Percentiles rank a stretch among this genome's conserved stretches.
Conservation (phyloP, 2,329 filamentous ascomycete genomes). For the Exophiala oligosperma region DNA sequence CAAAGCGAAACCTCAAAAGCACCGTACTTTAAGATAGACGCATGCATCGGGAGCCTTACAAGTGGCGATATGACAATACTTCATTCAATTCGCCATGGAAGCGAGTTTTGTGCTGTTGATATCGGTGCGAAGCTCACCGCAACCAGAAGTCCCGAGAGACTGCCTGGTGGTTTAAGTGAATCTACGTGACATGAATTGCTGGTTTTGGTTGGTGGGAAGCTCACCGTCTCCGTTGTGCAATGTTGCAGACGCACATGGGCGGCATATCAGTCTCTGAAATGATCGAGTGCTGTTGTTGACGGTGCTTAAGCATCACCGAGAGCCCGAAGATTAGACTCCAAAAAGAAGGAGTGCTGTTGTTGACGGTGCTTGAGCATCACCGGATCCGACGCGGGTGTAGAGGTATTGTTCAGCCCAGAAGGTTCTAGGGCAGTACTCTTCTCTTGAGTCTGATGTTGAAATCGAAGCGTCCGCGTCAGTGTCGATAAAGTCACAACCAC, state of each 20-base stretch:
- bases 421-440: neutral
- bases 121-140: conserved; percentile 21
- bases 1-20: neutral
- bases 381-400: neutral
- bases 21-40: no score
- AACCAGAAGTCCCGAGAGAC: neutral
- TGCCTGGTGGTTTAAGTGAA: conserved; percentile 7
- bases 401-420: neutral
- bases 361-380: conserved; percentile 24
- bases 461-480: neutral
- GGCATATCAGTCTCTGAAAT: conserved; percentile 2
- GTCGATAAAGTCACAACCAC: neutral
- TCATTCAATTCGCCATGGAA: conserved; percentile 10
- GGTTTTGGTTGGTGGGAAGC: conserved; percentile 27
- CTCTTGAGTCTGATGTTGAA: conserved; percentile 7
- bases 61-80: no score
- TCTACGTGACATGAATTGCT: conserved; percentile 24
- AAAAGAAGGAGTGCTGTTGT: conserved; percentile 21
- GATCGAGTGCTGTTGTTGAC: conserved; percentile 16
- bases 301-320: conserved; percentile 13
- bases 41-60: no score
- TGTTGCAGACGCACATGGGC: neutral
- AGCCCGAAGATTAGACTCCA: neutral
- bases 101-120: conserved; percentile 17
- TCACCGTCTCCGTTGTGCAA: conserved; percentile 18